Evolutionary conservation across 2,329 filamentous ascomycete genomes (phyloP), one percentile per base, ranked within the genome.

Genomic region (Penicillium sp.): DNA sequence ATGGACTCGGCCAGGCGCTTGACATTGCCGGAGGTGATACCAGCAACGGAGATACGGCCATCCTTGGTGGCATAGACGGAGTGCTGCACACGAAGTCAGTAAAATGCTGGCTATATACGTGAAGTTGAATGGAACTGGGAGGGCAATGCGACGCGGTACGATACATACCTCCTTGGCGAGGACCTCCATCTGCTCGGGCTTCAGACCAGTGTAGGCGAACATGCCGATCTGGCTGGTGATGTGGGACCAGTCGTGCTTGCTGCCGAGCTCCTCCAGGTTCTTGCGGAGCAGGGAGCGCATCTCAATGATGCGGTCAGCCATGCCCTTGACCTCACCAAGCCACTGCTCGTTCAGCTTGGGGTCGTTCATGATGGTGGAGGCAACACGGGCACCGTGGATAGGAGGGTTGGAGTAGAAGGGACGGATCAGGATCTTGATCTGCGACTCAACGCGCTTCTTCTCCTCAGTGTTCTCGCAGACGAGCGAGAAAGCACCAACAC

Each of bases 181-280:
- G 73, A 83, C 83, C 58, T 94, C 90, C 92, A 98, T 97, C 83
- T 97, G 91, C 81, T 94, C 89, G 58, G 93, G 83, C 71, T 85
- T 94, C 73, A 99, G 83, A 64, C 95, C 95, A 55, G 95, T 99
- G 86, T 96, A 99, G 71, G 95, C 94, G 76, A 99, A 99, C 95
- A 99, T 99, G 82, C 95, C 95, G 74, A 99, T 99, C 87, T 96
- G 92, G 81, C 85, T 93, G 70, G 95, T 98, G 81, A 99, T 99
- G 85, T 99, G 95, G 78, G 89, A 91, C 95, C 95, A 99, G 84
- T 98, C 92, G 81, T 96, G 92, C 86, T 93, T 93, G 84, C 91
- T 95, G 76, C 94, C 94, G 65, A 97, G 87, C 80, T 91, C 89
- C 87, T 97, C 92, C 58, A 99, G 88, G 83, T 98, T 96, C 72